A percentile compares a stretch with the other conserved stretches of the same genome.
phyloP scores from a whole-genome alignment of 176 grass and related monocot species.

The Calamus simplicifolius region DNA sequence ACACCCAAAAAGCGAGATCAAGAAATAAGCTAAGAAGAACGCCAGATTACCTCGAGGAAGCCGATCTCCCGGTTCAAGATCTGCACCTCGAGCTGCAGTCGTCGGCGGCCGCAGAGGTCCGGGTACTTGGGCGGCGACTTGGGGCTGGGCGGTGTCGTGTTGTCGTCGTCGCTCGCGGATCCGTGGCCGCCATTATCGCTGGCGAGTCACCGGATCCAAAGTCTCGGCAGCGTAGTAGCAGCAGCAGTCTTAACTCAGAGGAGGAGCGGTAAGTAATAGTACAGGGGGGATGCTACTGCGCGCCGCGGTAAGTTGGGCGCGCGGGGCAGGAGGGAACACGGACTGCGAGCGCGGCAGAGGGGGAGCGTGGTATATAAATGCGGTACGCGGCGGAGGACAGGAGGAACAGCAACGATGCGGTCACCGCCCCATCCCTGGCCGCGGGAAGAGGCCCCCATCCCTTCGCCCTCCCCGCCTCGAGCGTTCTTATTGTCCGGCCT shows the following conservation, averaged over 20 bases:
- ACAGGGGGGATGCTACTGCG: background rate
- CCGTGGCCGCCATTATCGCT: background rate
- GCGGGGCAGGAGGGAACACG: background rate
- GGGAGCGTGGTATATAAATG: background rate
- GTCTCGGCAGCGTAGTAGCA: too few species aligned
- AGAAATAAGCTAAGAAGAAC: background rate
- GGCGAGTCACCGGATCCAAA: too few species aligned
- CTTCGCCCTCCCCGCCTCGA: slow-evolving; percentile 2
- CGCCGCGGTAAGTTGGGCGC: background rate
- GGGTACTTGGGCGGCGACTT: slow-evolving; percentile 87
- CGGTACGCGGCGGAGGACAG: background rate
- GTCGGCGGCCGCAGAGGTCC: slow-evolving; percentile 75
- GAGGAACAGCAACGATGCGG: background rate
- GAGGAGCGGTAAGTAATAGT: too few species aligned
- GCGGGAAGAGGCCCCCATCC: background rate
- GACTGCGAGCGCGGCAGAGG: background rate
- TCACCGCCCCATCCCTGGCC: background rate
- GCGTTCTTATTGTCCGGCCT: slow-evolving; percentile 11
- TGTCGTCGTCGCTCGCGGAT: background rate
- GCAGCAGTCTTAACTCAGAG: too few species aligned
- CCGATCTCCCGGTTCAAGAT: slow-evolving; percentile 85
- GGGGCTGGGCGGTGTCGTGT: slow-evolving; percentile 40
- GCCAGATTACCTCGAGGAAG: slow-evolving; percentile 58
- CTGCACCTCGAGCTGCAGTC: slow-evolving; percentile 87
- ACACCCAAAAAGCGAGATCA: too few species aligned